Evolutionary conservation across 2,329 filamentous ascomycete genomes (phyloP).

Genomic region (Verticillium nubilum): DNA sequence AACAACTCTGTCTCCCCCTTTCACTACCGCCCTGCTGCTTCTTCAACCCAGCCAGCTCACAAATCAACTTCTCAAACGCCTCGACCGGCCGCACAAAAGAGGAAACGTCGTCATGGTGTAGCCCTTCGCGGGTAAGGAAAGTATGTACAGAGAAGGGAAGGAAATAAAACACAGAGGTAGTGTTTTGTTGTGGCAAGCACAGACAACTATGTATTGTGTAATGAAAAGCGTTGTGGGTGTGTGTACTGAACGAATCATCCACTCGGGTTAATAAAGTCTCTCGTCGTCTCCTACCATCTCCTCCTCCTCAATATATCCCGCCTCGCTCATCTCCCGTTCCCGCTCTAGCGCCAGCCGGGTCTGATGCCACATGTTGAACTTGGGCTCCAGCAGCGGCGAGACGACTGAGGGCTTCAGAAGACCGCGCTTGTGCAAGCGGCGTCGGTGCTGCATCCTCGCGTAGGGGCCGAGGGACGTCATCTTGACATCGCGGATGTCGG

Average conservation of each 20-base stretch:
- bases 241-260: neutral
- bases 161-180: neutral
- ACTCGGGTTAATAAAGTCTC: slow-evolving; percentile 5
- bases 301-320: slow-evolving; percentile 31
- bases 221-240: neutral
- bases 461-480: slow-evolving; percentile 37
- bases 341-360: slow-evolving; percentile 33
- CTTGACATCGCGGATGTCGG: slow-evolving; percentile 38
- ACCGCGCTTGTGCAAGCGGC: slow-evolving; percentile 45
- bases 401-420: slow-evolving; percentile 21
- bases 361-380: slow-evolving; percentile 39
- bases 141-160: neutral
- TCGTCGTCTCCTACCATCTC: slow-evolving; percentile 29
- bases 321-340: slow-evolving; percentile 30
- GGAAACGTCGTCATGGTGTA: neutral
- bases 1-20: neutral
- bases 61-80: neutral
- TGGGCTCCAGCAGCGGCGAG: slow-evolving; percentile 33
- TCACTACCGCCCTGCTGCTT: neutral
- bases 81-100: neutral
- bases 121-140: neutral
- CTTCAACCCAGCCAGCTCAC: neutral
- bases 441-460: slow-evolving; percentile 40
- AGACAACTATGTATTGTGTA: neutral
- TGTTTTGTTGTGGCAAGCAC: neutral